A percentile compares a stretch with the other conserved stretches of the same genome.
phyloP scores from a whole-genome alignment of 2,329 filamentous ascomycete genomes.

The Colletotrichum viniferum region DNA sequence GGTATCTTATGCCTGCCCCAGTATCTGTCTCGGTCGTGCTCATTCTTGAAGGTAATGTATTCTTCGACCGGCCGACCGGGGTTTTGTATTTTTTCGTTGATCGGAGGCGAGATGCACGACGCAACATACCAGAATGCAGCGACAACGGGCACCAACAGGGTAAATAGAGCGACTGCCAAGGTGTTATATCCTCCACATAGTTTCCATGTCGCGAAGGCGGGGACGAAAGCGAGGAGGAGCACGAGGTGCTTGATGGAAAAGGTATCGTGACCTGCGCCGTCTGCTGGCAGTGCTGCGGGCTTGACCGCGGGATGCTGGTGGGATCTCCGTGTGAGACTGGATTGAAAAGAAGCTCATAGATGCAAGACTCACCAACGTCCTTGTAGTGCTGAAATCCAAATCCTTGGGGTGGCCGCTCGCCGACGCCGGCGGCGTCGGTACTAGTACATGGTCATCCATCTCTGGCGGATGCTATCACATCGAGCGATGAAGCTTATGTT shows the following conservation, averaged over 20 bases:
- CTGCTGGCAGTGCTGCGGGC: conserved; percentile 84
- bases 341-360: too few relatives aligned
- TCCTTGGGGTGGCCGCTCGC: too few relatives aligned
- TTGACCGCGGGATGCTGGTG: conserved; percentile 85
- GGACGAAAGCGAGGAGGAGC: conserved; percentile 67
- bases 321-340: too few relatives aligned
- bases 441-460: too few relatives aligned
- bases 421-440: too few relatives aligned
- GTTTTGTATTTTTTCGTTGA: conserved; percentile 81
- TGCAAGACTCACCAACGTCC: too few relatives aligned
- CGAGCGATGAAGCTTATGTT: too few relatives aligned
- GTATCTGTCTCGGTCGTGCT: conserved; percentile 59
- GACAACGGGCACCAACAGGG: conserved; percentile 70
- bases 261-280: conserved; percentile 74
- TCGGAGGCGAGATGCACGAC: conserved; percentile 77
- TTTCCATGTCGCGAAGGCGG: conserved; percentile 77
- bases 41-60: conserved; percentile 75
- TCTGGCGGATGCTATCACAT: too few relatives aligned
- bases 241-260: conserved; percentile 80
- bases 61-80: conserved; percentile 81
- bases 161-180: conserved; percentile 76
- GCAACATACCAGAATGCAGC: conserved; percentile 76
- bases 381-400: too few relatives aligned
- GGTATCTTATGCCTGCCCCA: conserved; percentile 74
- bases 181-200: conserved; percentile 81